Percentiles rank a stretch among this genome's conserved stretches.
Evolutionary conservation across 2,329 filamentous ascomycete genomes (phyloP).

Genomic region (Penicillium sp.): DNA sequence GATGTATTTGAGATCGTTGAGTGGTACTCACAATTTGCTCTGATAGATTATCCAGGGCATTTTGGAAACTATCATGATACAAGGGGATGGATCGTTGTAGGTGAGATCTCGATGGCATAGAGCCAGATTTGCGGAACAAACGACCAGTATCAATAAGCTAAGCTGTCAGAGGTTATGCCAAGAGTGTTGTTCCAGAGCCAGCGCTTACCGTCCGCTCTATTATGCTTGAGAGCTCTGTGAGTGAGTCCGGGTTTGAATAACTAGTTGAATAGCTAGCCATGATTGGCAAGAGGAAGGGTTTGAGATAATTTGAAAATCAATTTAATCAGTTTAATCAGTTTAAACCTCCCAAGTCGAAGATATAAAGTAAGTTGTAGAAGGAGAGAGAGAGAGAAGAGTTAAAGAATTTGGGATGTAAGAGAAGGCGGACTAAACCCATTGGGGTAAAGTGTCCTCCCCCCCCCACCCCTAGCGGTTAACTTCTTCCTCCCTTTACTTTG

Average conservation of each 20-base stretch:
- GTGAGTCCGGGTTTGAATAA: slow-evolving; percentile 9
- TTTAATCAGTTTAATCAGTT: too few species aligned
- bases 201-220: slow-evolving; percentile 12
- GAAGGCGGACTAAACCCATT: slow-evolving; percentile 21
- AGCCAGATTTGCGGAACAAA: slow-evolving; percentile 41
- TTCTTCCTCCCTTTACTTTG: slow-evolving; percentile 27
- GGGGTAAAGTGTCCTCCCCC: slow-evolving; percentile 21
- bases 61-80: slow-evolving; percentile 42
- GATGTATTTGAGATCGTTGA: neutral
- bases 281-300: neutral
- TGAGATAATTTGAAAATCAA: too few species aligned
- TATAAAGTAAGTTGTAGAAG: neutral
- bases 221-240: slow-evolving; percentile 11
- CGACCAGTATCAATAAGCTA: slow-evolving; percentile 46
- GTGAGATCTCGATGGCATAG: slow-evolving; percentile 35
- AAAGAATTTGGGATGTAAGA: slow-evolving; percentile 1
- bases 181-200: slow-evolving; percentile 10
- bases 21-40: slow-evolving; percentile 43
- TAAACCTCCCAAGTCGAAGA: neutral
- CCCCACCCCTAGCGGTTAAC: slow-evolving; percentile 25
- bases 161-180: slow-evolving; percentile 19
- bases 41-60: slow-evolving; percentile 42
- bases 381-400: neutral
- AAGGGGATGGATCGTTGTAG: slow-evolving; percentile 41
- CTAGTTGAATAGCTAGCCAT: slow-evolving; percentile 7